phyloP scores from a whole-genome alignment of 768 basidiomycete species.

The Ephemerocybe angulata region DNA sequence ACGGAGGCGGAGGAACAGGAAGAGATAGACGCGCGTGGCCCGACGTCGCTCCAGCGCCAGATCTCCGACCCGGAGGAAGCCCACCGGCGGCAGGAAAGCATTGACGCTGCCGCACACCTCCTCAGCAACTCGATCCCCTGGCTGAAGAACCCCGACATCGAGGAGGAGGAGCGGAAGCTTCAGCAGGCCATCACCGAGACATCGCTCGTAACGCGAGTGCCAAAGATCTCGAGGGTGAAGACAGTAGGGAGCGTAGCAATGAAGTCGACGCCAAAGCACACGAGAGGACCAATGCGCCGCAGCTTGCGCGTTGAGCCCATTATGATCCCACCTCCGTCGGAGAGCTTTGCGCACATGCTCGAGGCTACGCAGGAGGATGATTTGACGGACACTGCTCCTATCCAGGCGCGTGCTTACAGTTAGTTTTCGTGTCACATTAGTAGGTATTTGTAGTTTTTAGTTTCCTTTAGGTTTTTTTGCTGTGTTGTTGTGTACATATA shows the following conservation, averaged over 20 bases:
- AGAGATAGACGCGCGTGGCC: neutral
- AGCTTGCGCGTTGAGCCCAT: constrained; percentile 7
- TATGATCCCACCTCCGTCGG: constrained; percentile 3
- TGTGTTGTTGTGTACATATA: no score
- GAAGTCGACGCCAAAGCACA: neutral
- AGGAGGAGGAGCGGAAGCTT: constrained; percentile 8
- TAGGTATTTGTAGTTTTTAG: no score
- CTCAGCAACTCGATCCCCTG: constrained; percentile 8
- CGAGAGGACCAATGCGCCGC: neutral
- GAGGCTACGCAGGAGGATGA: neutral
- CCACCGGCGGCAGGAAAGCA: constrained; percentile 7
- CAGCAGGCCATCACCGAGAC: neutral
- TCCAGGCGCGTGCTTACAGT: no score
- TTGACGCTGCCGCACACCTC: constrained; percentile 7
- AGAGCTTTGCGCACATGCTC: neutral
- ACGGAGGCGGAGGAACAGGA: neutral
- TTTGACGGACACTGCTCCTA: no score
- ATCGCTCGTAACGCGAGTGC: neutral
- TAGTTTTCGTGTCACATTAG: no score
- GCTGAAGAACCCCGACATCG: constrained; percentile 8
- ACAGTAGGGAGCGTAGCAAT: constrained; percentile 5
- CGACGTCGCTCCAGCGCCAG: neutral
- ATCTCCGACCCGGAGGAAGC: neutral
- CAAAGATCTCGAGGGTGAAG: constrained; percentile 7
- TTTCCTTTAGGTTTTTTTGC: no score